phyloP scores from a whole-genome alignment of 768 basidiomycete genomes.

The Tubosaeta brunneosetosa region DNA sequence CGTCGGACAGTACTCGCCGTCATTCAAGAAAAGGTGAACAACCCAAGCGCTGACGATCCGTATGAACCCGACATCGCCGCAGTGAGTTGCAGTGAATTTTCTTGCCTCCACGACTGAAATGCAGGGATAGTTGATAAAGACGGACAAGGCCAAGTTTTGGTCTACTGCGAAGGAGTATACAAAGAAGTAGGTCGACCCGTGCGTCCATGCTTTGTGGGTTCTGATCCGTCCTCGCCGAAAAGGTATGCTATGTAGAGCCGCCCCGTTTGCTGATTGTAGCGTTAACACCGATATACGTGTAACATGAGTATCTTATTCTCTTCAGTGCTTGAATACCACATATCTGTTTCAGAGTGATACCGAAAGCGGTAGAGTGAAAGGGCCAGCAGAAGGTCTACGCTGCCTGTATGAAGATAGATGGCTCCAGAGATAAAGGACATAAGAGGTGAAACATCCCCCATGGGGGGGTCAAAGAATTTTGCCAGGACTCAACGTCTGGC shows the following conservation, averaged over 20 bases:
- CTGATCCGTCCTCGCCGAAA: background rate
- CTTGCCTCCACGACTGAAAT: background rate
- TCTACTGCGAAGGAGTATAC: slow-evolving; percentile 79
- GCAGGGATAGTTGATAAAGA: slow-evolving; percentile 59
- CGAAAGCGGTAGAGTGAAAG: slow-evolving; percentile 21
- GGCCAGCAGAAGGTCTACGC: slow-evolving; percentile 1
- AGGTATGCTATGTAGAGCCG: slow-evolving; percentile 19
- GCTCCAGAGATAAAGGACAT: too few relatives aligned
- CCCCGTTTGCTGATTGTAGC: background rate
- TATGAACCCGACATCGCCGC: slow-evolving; percentile 86
- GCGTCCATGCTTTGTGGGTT: background rate
- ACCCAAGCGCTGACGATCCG: slow-evolving; percentile 84
- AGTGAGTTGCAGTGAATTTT: slow-evolving; percentile 39
- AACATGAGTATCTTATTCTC: slow-evolving; percentile 3
- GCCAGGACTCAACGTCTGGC: background rate
- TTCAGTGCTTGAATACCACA: slow-evolving; percentile 4
- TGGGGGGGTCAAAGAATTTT: background rate
- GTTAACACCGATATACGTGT: background rate
- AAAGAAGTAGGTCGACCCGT: slow-evolving; percentile 56
- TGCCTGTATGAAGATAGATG: slow-evolving; percentile 1
- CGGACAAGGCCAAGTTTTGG: slow-evolving; percentile 69
- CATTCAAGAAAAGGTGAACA: slow-evolving; percentile 82
- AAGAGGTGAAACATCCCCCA: background rate
- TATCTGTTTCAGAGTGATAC: background rate
- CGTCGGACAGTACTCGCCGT: slow-evolving; percentile 56